A percentile compares a stretch with the other conserved stretches of the same genome.
Evolutionary conservation across 352 stramenopile species (phyloP).

Genomic region (Pythium dissimile): DNA sequence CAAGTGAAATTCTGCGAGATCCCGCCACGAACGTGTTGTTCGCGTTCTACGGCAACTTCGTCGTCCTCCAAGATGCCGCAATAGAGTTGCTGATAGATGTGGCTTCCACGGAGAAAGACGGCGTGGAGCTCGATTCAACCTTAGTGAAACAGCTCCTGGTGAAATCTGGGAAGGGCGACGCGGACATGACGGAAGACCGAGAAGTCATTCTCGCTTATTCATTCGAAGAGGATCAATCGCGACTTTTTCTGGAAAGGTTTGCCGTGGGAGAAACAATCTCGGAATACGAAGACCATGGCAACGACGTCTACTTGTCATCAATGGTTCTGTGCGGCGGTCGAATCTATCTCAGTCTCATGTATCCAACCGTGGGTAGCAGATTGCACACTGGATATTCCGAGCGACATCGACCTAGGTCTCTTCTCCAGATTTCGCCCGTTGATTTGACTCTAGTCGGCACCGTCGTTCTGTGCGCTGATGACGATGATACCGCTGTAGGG

Average conservation of each 20-base stretch:
- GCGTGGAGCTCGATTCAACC: constrained; percentile 4
- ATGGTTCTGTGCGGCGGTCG: constrained; percentile 38
- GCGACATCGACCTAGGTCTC: constrained; percentile 15
- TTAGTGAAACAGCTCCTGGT: constrained; percentile 6
- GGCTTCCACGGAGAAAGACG: no score
- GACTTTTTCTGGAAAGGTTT: constrained; percentile 25
- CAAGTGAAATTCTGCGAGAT: no score
- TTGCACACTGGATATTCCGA: constrained; percentile 4
- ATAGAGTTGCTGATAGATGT: no score
- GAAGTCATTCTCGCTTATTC: constrained; percentile 24
- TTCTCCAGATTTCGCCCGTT: constrained; percentile 26
- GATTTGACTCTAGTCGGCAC: constrained; percentile 8
- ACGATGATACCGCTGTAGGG: background rate
- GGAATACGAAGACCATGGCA: constrained; percentile 30
- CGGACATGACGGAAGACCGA: background rate
- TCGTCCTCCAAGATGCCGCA: constrained; percentile 27
- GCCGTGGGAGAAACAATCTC: constrained; percentile 19
- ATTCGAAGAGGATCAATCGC: background rate
- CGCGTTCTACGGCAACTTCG: constrained; percentile 58
- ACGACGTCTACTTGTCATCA: constrained; percentile 41
- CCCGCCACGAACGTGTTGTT: no score
- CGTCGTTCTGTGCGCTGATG: constrained; percentile 10
- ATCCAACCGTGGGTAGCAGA: constrained; percentile 17
- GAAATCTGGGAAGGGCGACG: background rate
- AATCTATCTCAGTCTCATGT: constrained; percentile 46